Evolutionary conservation across 352 stramenopile genomes (phyloP).

Genomic region (Peronospora destructor): DNA sequence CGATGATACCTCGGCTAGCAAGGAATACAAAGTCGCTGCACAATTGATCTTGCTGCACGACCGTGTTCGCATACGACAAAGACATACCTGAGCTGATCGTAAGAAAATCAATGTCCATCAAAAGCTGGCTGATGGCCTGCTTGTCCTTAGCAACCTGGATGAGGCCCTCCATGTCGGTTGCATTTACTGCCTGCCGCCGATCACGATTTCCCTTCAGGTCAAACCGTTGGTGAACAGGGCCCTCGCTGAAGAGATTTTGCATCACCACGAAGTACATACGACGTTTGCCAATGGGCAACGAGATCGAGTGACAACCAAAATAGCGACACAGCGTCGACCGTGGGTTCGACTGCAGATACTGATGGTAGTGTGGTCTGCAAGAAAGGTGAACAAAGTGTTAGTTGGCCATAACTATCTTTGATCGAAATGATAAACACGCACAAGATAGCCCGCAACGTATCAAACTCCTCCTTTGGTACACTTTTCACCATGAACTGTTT

Average conservation of each 20-base stretch:
- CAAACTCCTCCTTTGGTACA: slow-evolving; percentile 79
- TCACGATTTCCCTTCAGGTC: slow-evolving; percentile 82
- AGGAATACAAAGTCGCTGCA: slow-evolving; percentile 81
- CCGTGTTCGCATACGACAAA: slow-evolving; percentile 38
- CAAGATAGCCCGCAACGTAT: slow-evolving; percentile 73
- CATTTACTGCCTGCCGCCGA: slow-evolving; percentile 57
- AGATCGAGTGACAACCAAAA: slow-evolving; percentile 83
- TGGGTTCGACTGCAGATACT: slow-evolving; percentile 69
- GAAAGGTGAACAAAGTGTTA: not conserved
- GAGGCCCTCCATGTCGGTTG: slow-evolving; percentile 47
- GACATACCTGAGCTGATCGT: slow-evolving; percentile 61
- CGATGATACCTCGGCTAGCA: slow-evolving; percentile 74
- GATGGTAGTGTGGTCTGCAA: slow-evolving; percentile 65
- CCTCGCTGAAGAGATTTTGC: slow-evolving; percentile 81
- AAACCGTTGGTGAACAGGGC: slow-evolving; percentile 70
- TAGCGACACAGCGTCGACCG: slow-evolving; percentile 72
- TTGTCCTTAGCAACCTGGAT: slow-evolving; percentile 62
- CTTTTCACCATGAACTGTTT: slow-evolving; percentile 87
- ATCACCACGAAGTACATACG: slow-evolving; percentile 88
- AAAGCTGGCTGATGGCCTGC: slow-evolving; percentile 55
- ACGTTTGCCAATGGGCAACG: slow-evolving; percentile 69
- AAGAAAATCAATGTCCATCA: slow-evolving; percentile 86
- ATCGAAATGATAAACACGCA: slow-evolving; percentile 17
- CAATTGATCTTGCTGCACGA: slow-evolving; percentile 51
- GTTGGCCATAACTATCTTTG: slow-evolving; percentile 2